Conservation (phyloP, 139 green algal species). For the Auxenochlorella pyrenoidosa region DNA sequence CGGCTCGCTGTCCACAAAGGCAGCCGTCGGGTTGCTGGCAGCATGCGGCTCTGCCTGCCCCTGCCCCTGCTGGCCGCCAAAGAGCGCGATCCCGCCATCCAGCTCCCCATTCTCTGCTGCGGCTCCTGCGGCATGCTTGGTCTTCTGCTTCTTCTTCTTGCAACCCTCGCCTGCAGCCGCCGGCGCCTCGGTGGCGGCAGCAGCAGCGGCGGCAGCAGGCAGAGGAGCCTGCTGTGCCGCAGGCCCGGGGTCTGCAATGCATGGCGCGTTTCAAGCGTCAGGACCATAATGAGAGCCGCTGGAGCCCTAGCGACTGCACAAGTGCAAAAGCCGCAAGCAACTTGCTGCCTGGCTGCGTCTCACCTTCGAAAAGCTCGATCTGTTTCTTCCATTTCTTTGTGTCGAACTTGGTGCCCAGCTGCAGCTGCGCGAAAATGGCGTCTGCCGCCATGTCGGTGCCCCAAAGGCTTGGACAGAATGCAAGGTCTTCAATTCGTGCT, state of each 20-base stretch:
- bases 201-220: not conserved
- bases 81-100: conserved; percentile 37
- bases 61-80: conserved; percentile 17
- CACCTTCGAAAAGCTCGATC: conserved; percentile 31
- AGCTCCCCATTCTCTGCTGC: not conserved
- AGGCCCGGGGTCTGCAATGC: not conserved
- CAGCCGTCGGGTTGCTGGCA: not conserved
- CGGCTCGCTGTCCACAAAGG: conserved; percentile 39
- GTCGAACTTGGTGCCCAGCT: conserved; percentile 42
- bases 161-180: not conserved
- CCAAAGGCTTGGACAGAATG: not conserved
- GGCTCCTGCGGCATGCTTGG: not conserved
- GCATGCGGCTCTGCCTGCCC: not conserved
- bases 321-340: not conserved
- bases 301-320: not conserved
- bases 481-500: not conserved
- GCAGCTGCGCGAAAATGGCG: conserved; percentile 36
- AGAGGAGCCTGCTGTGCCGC: not conserved
- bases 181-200: not conserved
- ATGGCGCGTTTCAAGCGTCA: not conserved
- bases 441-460: not conserved
- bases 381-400: conserved; percentile 41
- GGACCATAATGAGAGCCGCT: no score
- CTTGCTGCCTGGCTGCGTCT: not conserved
- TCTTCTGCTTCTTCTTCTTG: conserved; percentile 29